Evolutionary conservation across 129 eudicot species (phyloP).

Genomic region (Flaveria ramosissima): DNA sequence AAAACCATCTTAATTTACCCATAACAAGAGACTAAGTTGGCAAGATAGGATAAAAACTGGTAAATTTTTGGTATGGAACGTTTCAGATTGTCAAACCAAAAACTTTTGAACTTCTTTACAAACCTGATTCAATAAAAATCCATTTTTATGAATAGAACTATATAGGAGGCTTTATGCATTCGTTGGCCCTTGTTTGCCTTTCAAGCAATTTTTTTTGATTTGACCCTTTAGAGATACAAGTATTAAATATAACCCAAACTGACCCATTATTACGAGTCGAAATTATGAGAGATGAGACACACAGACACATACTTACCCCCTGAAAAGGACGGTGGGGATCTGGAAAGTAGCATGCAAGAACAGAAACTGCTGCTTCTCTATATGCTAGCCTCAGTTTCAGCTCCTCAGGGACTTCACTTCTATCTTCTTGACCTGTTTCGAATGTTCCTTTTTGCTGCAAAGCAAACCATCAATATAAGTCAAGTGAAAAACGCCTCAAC

Average conservation of each 20-base stretch:
- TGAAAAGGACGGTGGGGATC: conserved; percentile 76
- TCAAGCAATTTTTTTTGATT: neutral
- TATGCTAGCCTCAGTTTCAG: conserved; percentile 85
- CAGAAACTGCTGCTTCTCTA: conserved; percentile 94
- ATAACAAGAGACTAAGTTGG: neutral
- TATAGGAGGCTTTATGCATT: conserved; percentile 4
- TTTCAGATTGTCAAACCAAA: neutral
- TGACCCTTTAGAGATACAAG: neutral
- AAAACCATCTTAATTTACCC: neutral
- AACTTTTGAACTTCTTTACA: neutral
- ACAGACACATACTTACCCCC: conserved; percentile 42
- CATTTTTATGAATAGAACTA: neutral
- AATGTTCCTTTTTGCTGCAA: conserved; percentile 95
- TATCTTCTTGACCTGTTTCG: conserved; percentile 98
- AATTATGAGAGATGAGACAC: neutral
- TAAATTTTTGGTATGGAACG: neutral
- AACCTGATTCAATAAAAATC: neutral
- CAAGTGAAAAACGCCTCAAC: neutral
- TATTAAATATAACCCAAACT: neutral
- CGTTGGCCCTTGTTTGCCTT: neutral
- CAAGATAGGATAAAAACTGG: neutral
- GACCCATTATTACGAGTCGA: neutral
- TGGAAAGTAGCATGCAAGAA: conserved; percentile 89
- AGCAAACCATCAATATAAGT: conserved; percentile 3
- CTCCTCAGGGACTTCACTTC: conserved; percentile 80